Conservation (phyloP, 257 asterid species). For the Ballota nigra region DNA sequence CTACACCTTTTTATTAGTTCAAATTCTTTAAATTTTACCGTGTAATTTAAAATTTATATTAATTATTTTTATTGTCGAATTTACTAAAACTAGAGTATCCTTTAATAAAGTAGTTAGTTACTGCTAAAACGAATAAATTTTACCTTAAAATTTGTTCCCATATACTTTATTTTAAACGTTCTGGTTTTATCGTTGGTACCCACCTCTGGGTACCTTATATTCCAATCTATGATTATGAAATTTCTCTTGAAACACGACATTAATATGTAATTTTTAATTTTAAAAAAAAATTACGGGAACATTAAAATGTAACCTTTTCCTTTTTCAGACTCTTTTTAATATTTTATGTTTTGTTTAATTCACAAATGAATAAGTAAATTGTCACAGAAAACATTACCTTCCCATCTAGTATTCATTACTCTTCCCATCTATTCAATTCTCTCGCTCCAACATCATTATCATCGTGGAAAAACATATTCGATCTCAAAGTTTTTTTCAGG, state of each 20-base stretch:
- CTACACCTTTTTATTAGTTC: no score
- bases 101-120: no score
- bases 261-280: no score
- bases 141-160: no score
- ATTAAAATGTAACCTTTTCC: not conserved
- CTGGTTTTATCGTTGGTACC: slow-evolving; percentile 33
- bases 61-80: no score
- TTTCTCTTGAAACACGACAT: slow-evolving; percentile 34
- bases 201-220: not conserved
- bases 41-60: no score
- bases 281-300: no score
- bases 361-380: not conserved
- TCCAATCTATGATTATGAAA: not conserved
- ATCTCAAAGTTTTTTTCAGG: not conserved
- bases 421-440: not conserved
- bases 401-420: no score
- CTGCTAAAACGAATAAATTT: no score
- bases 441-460: not conserved
- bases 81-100: no score
- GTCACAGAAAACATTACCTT: not conserved
- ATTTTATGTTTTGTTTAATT: not conserved
- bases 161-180: no score
- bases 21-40: no score
- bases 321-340: not conserved
- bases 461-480: not conserved